These are phyloP conservation scores for Mesotaenium endlicherianum DNA, from an alignment of 139 green algal genomes.

Conservation along the genomic window DNA sequence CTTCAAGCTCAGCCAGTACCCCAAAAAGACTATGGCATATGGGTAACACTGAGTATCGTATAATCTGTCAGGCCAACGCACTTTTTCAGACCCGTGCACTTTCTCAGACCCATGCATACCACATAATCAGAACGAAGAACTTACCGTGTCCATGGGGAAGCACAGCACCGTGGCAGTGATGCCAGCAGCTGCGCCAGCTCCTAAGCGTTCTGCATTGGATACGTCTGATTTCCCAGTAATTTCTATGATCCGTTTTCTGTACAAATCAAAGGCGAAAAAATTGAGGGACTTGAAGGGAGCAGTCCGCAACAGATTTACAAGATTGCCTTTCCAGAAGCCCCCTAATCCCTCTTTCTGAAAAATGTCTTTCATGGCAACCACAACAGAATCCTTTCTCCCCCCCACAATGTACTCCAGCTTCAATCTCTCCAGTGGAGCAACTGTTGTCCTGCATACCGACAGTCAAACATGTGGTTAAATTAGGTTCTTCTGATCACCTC, in stretches of 20 bases:
- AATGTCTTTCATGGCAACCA: constrained; percentile 38
- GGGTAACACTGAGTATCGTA: too few species aligned
- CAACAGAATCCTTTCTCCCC: not conserved
- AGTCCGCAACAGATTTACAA: constrained; percentile 72
- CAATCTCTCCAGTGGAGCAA: constrained; percentile 71
- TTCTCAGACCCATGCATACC: too few species aligned
- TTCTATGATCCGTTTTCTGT: not conserved
- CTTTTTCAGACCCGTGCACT: too few species aligned
- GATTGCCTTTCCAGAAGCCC: constrained; percentile 74
- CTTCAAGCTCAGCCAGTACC: too few species aligned
- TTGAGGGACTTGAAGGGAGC: constrained; percentile 81
- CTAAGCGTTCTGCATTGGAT: constrained; percentile 27
- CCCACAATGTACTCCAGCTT: constrained; percentile 71
- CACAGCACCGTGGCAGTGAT: constrained; percentile 70
- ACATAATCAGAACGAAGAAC: too few species aligned
- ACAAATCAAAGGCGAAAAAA: constrained; percentile 76
- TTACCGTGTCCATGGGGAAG: constrained; percentile 77
- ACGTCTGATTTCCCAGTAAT: not conserved
- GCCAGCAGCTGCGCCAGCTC: constrained; percentile 54
- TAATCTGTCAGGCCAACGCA: too few species aligned
- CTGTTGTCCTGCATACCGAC: constrained; percentile 61
- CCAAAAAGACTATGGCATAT: too few species aligned
- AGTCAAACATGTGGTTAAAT: not conserved
- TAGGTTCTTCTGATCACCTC: not conserved
- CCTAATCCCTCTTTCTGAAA: constrained; percentile 57